These are phyloP conservation scores for Cenchrus americanus DNA, from an alignment of 176 grass and related monocot species.

Conservation along the genomic window DNA sequence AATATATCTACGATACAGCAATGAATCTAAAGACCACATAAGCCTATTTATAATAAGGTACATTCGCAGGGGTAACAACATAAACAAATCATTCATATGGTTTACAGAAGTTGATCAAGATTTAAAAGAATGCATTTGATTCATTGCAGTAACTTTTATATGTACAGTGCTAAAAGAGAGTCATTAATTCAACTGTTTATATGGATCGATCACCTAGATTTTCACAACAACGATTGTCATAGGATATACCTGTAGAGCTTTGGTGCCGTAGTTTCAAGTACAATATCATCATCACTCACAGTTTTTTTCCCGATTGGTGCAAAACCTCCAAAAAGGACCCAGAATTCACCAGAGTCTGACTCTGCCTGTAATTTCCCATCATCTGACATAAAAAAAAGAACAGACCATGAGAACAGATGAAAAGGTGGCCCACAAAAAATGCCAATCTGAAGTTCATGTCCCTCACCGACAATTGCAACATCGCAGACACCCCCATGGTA, in stretches of 20 bases:
- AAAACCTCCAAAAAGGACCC: conserved; percentile 96
- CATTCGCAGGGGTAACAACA: background rate
- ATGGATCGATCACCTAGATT: background rate
- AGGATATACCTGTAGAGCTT: conserved; percentile 80
- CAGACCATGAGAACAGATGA: conserved; percentile 27
- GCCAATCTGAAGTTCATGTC: background rate
- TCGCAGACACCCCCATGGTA: conserved; percentile 88
- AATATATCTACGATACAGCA: background rate
- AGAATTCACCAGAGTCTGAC: conserved; percentile 96
- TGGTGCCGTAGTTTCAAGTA: conserved; percentile 71
- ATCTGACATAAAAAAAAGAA: conserved; percentile 54
- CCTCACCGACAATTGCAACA: conserved; percentile 89
- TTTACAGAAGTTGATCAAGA: background rate
- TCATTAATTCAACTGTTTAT: background rate
- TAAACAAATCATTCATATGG: conserved; percentile 13
- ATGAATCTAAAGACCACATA: background rate
- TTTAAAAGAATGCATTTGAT: background rate
- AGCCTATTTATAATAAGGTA: background rate
- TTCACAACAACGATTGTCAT: background rate
- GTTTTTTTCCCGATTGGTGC: conserved; percentile 91
- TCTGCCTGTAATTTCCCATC: conserved; percentile 93
- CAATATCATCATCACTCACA: conserved; percentile 70
- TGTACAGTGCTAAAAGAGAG: conserved; percentile 4
- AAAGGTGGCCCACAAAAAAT: background rate
- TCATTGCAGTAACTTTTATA: background rate